A percentile compares a stretch with the other conserved stretches of the same genome.
phyloP scores from a whole-genome alignment of 805 yeast species.

The Cyberlindnera euphorbiiphila region DNA sequence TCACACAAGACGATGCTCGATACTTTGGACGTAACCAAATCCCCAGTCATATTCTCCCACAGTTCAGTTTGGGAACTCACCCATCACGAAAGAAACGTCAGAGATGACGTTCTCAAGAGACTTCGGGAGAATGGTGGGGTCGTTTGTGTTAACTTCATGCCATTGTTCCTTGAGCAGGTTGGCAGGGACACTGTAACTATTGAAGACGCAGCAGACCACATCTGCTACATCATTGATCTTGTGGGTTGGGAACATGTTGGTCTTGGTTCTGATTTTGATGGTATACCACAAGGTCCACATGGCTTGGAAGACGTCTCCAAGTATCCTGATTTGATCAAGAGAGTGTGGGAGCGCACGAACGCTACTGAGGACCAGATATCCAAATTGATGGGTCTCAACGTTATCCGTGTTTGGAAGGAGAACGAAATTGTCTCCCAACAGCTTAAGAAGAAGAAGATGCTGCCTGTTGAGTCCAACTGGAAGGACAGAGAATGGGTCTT shows the following conservation, averaged over 20 bases:
- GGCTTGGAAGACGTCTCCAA: slow-evolving; percentile 55
- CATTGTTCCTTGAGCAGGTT: slow-evolving; percentile 32
- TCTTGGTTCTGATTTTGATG: slow-evolving; percentile 51
- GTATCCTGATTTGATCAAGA: slow-evolving; percentile 45
- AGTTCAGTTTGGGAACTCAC: slow-evolving; percentile 40
- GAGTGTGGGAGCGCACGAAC: slow-evolving; percentile 29
- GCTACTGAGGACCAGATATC: slow-evolving; percentile 44
- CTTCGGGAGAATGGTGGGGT: slow-evolving; percentile 44
- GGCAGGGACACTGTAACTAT: slow-evolving; percentile 32
- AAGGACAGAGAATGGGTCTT: slow-evolving; percentile 40
- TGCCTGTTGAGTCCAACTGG: slow-evolving; percentile 39
- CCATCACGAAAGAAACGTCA: slow-evolving; percentile 44
- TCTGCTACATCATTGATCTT: slow-evolving; percentile 37
- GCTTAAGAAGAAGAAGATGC: slow-evolving; percentile 22
- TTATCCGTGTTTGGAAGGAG: slow-evolving; percentile 43
- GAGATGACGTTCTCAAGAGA: slow-evolving; percentile 40
- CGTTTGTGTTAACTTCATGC: slow-evolving; percentile 44
- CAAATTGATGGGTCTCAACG: slow-evolving; percentile 43
- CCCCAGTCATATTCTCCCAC: slow-evolving; percentile 50
- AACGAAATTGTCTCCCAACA: slow-evolving; percentile 32
- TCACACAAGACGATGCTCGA: slow-evolving; percentile 46
- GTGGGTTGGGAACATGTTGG: slow-evolving; percentile 52
- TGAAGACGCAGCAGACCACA: slow-evolving; percentile 45
- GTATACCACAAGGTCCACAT: slow-evolving; percentile 43
- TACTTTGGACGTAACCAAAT: slow-evolving; percentile 34